Conservation (phyloP, 441 rosid genomes). For the Gossypium gossypioides region DNA sequence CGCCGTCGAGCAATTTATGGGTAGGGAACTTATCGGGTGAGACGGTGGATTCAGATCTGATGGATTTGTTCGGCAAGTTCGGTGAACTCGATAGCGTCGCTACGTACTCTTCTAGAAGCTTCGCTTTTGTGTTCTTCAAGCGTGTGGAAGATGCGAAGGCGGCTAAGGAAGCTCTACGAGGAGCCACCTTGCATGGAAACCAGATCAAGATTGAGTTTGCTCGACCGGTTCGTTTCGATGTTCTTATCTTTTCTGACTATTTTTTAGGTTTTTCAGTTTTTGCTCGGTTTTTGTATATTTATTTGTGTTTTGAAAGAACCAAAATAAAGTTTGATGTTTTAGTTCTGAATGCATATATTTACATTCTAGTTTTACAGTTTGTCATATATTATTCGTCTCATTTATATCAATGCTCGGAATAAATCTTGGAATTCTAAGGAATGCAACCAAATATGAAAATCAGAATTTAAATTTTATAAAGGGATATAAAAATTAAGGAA, state of each 20-base stretch:
- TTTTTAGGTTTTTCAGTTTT: neutral
- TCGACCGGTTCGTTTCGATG: constrained; percentile 71
- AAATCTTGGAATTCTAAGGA: neutral
- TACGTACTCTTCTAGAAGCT: constrained; percentile 45
- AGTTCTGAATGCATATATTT: neutral
- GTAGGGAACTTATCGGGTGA: constrained; percentile 49
- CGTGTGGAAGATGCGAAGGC: constrained; percentile 51
- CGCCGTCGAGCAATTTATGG: constrained; percentile 72
- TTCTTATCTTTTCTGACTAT: constrained; percentile 17
- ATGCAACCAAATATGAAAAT: neutral
- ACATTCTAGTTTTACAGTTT: neutral
- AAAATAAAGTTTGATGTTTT: neutral
- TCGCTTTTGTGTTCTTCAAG: constrained; percentile 52
- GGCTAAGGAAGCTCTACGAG: constrained; percentile 56
- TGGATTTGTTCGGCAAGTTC: constrained; percentile 36
- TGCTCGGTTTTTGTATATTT: constrained; percentile 10
- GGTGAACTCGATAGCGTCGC: constrained; percentile 51
- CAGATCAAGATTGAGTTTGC: constrained; percentile 63
- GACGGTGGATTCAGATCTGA: constrained; percentile 42
- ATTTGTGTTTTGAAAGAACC: constrained; percentile 8
- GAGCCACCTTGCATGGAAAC: constrained; percentile 34
- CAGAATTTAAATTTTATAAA: neutral
- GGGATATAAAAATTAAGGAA: neutral
- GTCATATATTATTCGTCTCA: neutral
- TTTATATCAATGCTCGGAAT: neutral